Evolutionary conservation across 108 stramenopile species (phyloP).

Genomic region (Discostella stelligeroides): DNA sequence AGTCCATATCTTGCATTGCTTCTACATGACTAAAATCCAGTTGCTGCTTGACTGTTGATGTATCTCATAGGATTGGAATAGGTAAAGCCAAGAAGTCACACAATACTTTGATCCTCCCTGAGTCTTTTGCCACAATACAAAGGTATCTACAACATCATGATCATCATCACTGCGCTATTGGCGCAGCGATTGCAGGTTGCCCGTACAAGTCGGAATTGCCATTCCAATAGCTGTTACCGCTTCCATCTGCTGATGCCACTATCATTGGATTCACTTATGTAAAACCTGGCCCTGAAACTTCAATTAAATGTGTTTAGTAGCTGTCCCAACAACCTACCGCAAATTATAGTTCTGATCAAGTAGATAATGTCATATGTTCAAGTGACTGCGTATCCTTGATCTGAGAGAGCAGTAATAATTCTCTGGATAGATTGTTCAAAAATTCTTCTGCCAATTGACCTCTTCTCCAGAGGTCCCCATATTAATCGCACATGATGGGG

Average conservation of each 20-base stretch:
- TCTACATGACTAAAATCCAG: too few species aligned
- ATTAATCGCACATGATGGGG: conserved; percentile 4
- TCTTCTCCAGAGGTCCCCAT: neutral
- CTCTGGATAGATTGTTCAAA: neutral
- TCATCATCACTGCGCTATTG: neutral
- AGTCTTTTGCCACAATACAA: conserved; percentile 1
- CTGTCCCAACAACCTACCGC: too few species aligned
- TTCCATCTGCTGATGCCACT: neutral
- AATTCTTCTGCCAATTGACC: conserved; percentile 14
- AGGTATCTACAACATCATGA: neutral
- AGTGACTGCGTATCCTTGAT: too few species aligned
- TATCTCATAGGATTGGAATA: neutral
- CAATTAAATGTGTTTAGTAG: too few species aligned
- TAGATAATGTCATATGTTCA: neutral
- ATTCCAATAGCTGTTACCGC: neutral
- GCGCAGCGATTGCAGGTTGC: neutral
- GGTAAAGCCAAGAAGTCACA: conserved; percentile 3
- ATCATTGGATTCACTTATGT: neutral
- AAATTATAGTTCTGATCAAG: too few species aligned
- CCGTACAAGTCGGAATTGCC: neutral
- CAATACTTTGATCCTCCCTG: neutral
- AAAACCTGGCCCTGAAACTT: neutral
- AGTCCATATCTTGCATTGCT: too few species aligned
- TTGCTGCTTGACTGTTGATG: too few species aligned
- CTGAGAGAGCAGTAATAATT: neutral